Evolutionary conservation across 176 grass and related monocot species (phyloP), one percentile per base, ranked within the genome.

Genomic region (Lolium multiflorum): DNA sequence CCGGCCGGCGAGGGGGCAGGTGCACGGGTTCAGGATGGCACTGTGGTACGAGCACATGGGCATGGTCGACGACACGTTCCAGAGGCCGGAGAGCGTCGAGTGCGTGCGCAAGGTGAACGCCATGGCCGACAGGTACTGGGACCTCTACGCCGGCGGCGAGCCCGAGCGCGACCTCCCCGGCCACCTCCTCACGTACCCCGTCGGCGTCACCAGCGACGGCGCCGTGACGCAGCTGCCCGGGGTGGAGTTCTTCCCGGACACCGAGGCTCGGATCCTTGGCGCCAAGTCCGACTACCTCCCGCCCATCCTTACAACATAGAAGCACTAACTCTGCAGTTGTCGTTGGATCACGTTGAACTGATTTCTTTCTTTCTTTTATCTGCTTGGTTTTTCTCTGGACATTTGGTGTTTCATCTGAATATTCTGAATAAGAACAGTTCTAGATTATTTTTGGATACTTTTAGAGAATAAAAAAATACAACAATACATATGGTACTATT

Each of bases 1-100:
- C 48, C 79, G 89, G 37, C 81, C 88, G 83, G 93, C 91, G 9
- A 91, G 76, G 84, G 93, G 93, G 47, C 95, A 98, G 81, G 90
- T 98, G 48, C 91, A 98, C 71, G 91, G 91, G 1, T 95, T 98
- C 81, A 77, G 91, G 43, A 86, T 91, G 91, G 85, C 91, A 7
- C 71, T 98, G 13, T 98, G 95, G 93, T 91, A 88, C 51, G 89
- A 95, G 91, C 93, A 95, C 76, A 83, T 95, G 31, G 91, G 88
- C 80, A 48, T 77, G 64, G 28, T 89, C 5, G 91, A 95, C 73
- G 75, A 87, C 5, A 44, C 25, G 5, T 95, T 95, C 91, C 77
- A 37, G 9, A n/a, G 56, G 15, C 93, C 89, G 62, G 81, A 95
- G 13, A 93, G 83, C 80, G 1, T 91, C 48, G 77, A 93, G 14